Conservation (phyloP, 148 eudicot species). For the Nyssa sinensis region DNA sequence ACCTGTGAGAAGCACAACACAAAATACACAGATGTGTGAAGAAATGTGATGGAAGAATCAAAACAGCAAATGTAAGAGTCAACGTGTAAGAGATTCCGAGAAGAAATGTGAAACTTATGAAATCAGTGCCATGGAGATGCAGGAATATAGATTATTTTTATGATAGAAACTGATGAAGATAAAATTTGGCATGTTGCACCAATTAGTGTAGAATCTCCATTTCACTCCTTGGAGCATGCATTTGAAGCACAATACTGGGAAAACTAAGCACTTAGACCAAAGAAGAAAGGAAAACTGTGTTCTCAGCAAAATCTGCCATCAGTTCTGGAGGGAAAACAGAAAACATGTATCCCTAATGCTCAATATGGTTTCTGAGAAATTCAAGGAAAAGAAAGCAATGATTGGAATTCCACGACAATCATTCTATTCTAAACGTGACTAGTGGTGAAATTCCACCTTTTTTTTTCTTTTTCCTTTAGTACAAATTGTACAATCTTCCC, state of each 20-base stretch:
- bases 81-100: neutral
- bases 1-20: constrained; percentile 40
- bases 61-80: neutral
- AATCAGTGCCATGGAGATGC: neutral
- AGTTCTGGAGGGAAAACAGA: neutral
- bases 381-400: neutral
- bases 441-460: no score
- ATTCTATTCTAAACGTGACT: no score
- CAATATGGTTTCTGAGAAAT: neutral
- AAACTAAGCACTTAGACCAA: neutral
- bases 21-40: neutral
- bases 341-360: neutral
- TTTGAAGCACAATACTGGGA: neutral
- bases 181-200: neutral
- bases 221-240: neutral
- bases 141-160: neutral
- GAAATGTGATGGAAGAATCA: neutral
- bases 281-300: neutral
- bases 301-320: neutral
- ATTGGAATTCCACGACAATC: no score
- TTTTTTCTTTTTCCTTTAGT: no score
- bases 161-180: neutral
- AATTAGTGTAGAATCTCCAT: neutral
- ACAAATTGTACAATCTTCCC: no score
- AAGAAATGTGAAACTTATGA: neutral